These are phyloP conservation scores for Russula abietina DNA, from an alignment of 768 basidiomycete genomes.

Conservation along the genomic window DNA sequence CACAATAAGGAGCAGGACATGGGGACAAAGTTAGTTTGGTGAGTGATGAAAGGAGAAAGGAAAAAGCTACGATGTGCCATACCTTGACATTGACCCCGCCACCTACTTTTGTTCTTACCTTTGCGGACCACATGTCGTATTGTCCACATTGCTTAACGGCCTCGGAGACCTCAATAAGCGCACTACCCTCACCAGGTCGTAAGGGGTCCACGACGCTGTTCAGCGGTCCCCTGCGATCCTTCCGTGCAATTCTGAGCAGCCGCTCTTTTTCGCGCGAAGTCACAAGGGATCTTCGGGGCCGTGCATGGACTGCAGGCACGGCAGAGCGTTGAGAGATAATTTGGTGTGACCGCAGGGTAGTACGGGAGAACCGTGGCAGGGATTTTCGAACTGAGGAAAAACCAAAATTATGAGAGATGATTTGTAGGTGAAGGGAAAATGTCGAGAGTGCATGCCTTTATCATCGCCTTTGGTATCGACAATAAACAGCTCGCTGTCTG, in stretches of 20 bases:
- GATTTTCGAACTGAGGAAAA: slow-evolving; percentile 48
- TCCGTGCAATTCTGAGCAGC: slow-evolving; percentile 70
- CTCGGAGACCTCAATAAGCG: slow-evolving; percentile 55
- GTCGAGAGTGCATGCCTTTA: slow-evolving; percentile 41
- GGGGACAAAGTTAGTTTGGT: not conserved
- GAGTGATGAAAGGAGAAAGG: no score
- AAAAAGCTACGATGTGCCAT: not conserved
- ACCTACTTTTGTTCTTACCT: slow-evolving; percentile 34
- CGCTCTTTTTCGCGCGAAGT: slow-evolving; percentile 67
- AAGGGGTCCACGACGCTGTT: slow-evolving; percentile 64
- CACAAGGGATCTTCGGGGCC: slow-evolving; percentile 35
- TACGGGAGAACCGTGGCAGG: slow-evolving; percentile 48
- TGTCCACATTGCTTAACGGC: slow-evolving; percentile 62
- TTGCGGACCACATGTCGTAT: slow-evolving; percentile 57
- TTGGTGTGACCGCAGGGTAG: slow-evolving; percentile 61
- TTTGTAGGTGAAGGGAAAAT: not conserved
- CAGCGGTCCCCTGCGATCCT: slow-evolving; percentile 64
- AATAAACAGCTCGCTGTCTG: slow-evolving; percentile 70
- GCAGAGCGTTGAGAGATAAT: slow-evolving; percentile 84
- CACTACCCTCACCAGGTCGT: slow-evolving; percentile 61
- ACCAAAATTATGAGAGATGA: not conserved
- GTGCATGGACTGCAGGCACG: slow-evolving; percentile 76
- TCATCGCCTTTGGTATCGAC: slow-evolving; percentile 79
- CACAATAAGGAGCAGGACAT: not conserved
- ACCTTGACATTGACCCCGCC: slow-evolving; percentile 51